phyloP scores from a whole-genome alignment of 2,329 filamentous ascomycete species.

The Alternaria atra region DNA sequence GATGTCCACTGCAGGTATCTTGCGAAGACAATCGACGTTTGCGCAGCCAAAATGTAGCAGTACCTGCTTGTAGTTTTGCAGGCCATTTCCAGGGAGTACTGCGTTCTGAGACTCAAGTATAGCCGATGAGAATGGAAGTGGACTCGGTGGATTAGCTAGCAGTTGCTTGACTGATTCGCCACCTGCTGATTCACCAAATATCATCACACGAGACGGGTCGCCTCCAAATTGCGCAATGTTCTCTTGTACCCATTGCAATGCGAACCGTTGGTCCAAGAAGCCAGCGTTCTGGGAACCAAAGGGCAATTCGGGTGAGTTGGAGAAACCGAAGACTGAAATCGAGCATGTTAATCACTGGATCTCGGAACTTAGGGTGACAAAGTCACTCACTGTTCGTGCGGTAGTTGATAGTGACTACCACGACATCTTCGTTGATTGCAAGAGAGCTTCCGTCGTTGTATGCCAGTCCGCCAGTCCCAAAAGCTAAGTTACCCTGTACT shows the following conservation, averaged over 20 bases:
- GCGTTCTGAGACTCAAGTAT: slow-evolving; percentile 35
- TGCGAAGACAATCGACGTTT: slow-evolving; percentile 16
- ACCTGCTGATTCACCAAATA: slow-evolving; percentile 48
- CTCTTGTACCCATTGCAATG: slow-evolving; percentile 63
- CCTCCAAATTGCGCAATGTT: slow-evolving; percentile 58
- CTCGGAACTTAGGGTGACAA: neutral
- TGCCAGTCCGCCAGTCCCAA: slow-evolving; percentile 25
- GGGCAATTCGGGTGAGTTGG: slow-evolving; percentile 21
- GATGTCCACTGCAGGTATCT: slow-evolving; percentile 3
- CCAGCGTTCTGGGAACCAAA: slow-evolving; percentile 56
- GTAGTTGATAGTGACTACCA: slow-evolving; percentile 38
- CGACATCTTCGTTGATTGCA: slow-evolving; percentile 33
- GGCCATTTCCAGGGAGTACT: slow-evolving; percentile 11
- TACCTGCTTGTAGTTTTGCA: slow-evolving; percentile 17
- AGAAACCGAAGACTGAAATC: slow-evolving; percentile 30
- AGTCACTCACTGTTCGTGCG: slow-evolving; percentile 29
- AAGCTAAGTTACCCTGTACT: slow-evolving; percentile 27
- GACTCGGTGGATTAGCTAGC: slow-evolving; percentile 28
- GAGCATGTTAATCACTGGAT: neutral
- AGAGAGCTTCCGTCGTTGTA: slow-evolving; percentile 36
- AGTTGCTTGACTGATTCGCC: slow-evolving; percentile 19
- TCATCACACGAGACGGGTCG: slow-evolving; percentile 54
- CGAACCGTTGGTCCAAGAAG: slow-evolving; percentile 63
- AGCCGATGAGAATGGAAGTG: slow-evolving; percentile 31
- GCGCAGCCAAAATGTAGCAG: slow-evolving; percentile 18